phyloP scores from a whole-genome alignment of 495 filamentous ascomycete species.

The Echria macrotheca region DNA sequence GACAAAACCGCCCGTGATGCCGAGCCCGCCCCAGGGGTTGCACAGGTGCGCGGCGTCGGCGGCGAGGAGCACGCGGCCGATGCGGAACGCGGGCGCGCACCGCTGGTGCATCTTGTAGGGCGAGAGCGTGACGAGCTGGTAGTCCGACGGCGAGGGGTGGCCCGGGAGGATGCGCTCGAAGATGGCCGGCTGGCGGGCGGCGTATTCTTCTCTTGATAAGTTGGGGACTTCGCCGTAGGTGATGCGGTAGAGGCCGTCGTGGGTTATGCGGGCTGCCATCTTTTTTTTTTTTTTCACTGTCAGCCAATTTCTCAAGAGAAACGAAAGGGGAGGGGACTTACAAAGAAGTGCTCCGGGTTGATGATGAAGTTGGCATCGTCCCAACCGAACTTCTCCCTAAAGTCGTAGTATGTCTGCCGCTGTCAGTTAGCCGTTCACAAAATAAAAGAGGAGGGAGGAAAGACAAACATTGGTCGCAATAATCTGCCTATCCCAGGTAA shows the following conservation, averaged over 20 bases:
- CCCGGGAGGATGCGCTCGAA: constrained; percentile 55
- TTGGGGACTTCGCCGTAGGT: constrained; percentile 52
- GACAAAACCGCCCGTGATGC: constrained; percentile 57
- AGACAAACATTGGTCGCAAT: constrained; percentile 55
- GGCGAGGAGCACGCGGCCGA: constrained; percentile 51
- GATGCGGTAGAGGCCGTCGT: constrained; percentile 55
- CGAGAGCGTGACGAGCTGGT: constrained; percentile 48
- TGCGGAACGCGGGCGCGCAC: constrained; percentile 50
- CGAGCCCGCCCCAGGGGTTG: constrained; percentile 55
- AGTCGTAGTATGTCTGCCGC: constrained; percentile 50
- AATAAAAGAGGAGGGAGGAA: neutral
- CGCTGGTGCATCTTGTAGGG: constrained; percentile 60
- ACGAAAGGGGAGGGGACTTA: constrained; percentile 16
- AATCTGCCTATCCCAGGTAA: constrained; percentile 54
- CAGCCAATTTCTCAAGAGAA: neutral
- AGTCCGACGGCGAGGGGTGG: constrained; percentile 52
- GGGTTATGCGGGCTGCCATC: constrained; percentile 55
- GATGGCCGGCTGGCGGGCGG: constrained; percentile 46
- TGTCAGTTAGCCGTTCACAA: neutral
- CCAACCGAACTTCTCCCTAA: constrained; percentile 45
- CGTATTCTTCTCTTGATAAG: constrained; percentile 48
- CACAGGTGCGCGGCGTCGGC: constrained; percentile 58
- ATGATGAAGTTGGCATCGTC: constrained; percentile 56
- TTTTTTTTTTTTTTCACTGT: no score
- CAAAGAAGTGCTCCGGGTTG: constrained; percentile 52